Base-by-base conservation (phyloP, 495 filamentous ascomycete genomes). In the Cercophora newfieldiana region DNA sequence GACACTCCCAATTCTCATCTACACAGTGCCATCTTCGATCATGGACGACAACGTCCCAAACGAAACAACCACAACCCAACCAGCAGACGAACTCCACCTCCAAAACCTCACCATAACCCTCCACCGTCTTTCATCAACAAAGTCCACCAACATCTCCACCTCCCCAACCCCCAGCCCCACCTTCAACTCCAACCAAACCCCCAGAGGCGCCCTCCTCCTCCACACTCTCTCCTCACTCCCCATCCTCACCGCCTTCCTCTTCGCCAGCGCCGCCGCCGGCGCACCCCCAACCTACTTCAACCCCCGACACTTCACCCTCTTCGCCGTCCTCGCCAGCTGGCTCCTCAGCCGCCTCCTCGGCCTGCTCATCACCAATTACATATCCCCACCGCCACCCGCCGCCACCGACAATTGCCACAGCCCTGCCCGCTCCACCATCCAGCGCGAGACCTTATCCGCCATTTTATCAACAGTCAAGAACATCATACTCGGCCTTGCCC, bases 271-370 rank as follows among this genome's bases (percentile, higher is more conserved):
- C 12, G 53, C 53, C 10, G 18, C 53, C 21, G 53, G 19, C 10
- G 53, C 53, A 16, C 12, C 53, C 10, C 53, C 53, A 24, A 56
- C 53, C 53, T 16, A 25, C 53, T 56, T 56, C 53, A 56, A 56
- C 25, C 3, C 18, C 12, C 3, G 53, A 56, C 53, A 56, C 24
- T 24, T 28, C 53, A 26, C 25, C 19, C 18, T 56, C 53, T 26
- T 56, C 53, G 22, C 8, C 21, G 53, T 56, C 53, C 53, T 56
- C 12, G 8, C 7, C 4, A 26, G 53, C 25, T 56, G 53, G 53
- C 18, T 56, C 24, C 5, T 26, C 19, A 56, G 53, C 25, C 53
- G 53, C 19, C 7, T 28, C 53, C 3, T 28, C 53, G 22, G 53
- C 19, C 7, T 24, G 8, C 10, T 24, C 12, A 4, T 56, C 10